A percentile compares a stretch with the other conserved stretches of the same genome.
Evolutionary conservation across 352 stramenopile genomes (phyloP).

Genomic region (Phytophthora sp.): DNA sequence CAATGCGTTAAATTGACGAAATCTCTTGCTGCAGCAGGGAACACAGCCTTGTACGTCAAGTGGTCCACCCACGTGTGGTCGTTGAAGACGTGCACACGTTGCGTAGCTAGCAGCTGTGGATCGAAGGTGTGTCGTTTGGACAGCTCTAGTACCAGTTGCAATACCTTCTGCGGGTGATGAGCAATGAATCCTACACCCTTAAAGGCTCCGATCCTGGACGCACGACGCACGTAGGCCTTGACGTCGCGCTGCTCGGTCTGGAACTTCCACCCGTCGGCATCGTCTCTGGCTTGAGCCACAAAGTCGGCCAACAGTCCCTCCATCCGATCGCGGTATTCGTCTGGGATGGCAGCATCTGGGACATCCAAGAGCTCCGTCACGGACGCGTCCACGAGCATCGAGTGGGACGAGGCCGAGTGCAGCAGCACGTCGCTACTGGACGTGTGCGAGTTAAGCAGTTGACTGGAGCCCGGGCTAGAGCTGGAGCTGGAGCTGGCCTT

Average conservation of each 20-base stretch:
- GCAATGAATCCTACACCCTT: conserved; percentile 67
- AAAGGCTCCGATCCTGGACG: conserved; percentile 51
- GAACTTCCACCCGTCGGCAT: conserved; percentile 67
- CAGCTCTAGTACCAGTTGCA: conserved; percentile 66
- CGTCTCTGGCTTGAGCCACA: conserved; percentile 52
- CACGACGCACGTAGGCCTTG: conserved; percentile 57
- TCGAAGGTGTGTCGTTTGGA: conserved; percentile 56
- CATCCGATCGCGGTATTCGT: conserved; percentile 47
- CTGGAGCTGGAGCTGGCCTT: conserved; percentile 17
- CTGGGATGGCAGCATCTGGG: conserved; percentile 40
- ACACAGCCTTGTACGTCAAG: conserved; percentile 71
- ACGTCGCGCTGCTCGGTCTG: conserved; percentile 62
- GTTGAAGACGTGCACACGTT: conserved; percentile 64
- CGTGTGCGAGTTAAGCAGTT: conserved; percentile 9
- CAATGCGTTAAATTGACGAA: conserved; percentile 80
- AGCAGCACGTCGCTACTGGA: conserved; percentile 33
- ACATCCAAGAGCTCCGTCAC: conserved; percentile 43
- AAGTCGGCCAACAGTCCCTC: conserved; percentile 71
- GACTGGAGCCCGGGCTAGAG: conserved; percentile 8
- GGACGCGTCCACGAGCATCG: conserved; percentile 34
- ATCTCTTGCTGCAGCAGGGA: conserved; percentile 57
- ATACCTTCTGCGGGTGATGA: conserved; percentile 55
- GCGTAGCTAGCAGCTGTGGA: conserved; percentile 55
- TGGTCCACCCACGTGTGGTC: conserved; percentile 80
- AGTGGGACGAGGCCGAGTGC: conserved; percentile 35